phyloP scores from a whole-genome alignment of 192 early-diverging fungal genomes.

The Tieghemiomyces parasiticus region DNA sequence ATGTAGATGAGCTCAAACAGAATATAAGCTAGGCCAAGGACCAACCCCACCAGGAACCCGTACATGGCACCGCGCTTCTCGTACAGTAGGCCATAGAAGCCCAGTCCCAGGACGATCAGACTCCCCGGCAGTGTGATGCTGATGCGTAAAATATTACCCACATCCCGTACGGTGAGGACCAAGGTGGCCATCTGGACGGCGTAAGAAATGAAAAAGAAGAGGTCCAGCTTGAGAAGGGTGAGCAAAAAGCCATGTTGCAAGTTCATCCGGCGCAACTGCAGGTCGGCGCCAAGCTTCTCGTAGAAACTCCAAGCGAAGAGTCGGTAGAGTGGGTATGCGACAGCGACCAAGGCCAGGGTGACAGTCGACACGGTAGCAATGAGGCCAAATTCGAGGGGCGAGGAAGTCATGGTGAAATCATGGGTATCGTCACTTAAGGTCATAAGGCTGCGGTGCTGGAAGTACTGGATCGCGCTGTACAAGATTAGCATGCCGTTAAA shows the following conservation, averaged over 20 bases:
- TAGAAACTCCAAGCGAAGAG: slow-evolving; percentile 72
- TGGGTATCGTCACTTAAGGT: neutral
- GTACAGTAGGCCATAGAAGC: slow-evolving; percentile 28
- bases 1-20: slow-evolving; percentile 34
- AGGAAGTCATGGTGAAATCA: neutral
- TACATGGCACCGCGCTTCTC: slow-evolving; percentile 27
- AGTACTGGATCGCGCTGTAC: neutral
- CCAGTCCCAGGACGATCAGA: slow-evolving; percentile 28
- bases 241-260: slow-evolving; percentile 61
- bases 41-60: slow-evolving; percentile 25
- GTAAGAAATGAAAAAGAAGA: slow-evolving; percentile 64
- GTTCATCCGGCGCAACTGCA: slow-evolving; percentile 57
- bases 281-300: slow-evolving; percentile 68
- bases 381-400: neutral
- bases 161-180: slow-evolving; percentile 35
- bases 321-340: slow-evolving; percentile 32
- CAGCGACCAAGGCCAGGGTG: neutral
- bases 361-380: neutral
- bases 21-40: slow-evolving; percentile 30
- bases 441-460: neutral
- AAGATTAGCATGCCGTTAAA: neutral
- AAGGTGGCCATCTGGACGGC: slow-evolving; percentile 55
- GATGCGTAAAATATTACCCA: slow-evolving; percentile 31
- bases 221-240: slow-evolving; percentile 67
- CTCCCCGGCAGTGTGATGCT: slow-evolving; percentile 31